These are phyloP conservation scores for Fomitopsis pulvina DNA, from an alignment of 768 basidiomycete species.

Conservation along the genomic window DNA sequence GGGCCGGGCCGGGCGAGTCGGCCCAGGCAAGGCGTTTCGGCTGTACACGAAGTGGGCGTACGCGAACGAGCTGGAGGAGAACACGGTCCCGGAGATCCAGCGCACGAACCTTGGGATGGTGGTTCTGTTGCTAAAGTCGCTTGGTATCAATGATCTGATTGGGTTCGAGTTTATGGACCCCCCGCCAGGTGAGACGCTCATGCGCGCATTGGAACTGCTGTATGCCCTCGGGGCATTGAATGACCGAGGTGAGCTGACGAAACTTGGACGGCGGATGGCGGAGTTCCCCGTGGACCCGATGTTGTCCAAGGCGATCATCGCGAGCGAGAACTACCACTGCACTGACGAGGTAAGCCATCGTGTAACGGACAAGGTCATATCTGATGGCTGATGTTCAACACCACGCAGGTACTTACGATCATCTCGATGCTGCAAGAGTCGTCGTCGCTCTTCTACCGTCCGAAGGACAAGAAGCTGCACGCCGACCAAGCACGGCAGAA, in stretches of 20 bases:
- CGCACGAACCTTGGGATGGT: slow-evolving; percentile 97
- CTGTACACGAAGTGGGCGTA: slow-evolving; percentile 99
- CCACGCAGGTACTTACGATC: slow-evolving; percentile 79
- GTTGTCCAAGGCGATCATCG: slow-evolving; percentile 93
- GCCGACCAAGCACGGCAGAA: slow-evolving; percentile 98
- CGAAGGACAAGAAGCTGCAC: slow-evolving; percentile 96
- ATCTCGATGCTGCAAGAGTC: slow-evolving; percentile 97
- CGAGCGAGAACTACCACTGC: slow-evolving; percentile 88
- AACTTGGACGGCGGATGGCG: slow-evolving; percentile 94
- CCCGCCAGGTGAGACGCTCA: slow-evolving; percentile 95
- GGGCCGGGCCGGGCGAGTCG: slow-evolving; percentile 95
- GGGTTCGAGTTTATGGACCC: slow-evolving; percentile 99
- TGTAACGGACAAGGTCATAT: too few relatives aligned
- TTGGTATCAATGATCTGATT: slow-evolving; percentile 97
- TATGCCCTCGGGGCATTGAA: slow-evolving; percentile 97
- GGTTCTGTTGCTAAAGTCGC: slow-evolving; percentile 88
- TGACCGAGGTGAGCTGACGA: slow-evolving; percentile 94
- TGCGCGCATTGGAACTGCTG: slow-evolving; percentile 86
- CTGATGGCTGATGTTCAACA: background rate
- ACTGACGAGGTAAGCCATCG: slow-evolving; percentile 81
- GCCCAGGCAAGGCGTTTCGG: slow-evolving; percentile 97
- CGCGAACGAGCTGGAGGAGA: slow-evolving; percentile 90
- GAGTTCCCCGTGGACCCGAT: slow-evolving; percentile 99
- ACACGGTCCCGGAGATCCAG: slow-evolving; percentile 98
- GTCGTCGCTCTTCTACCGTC: slow-evolving; percentile 89